These are phyloP conservation scores for Neospermospora avenae DNA, from an alignment of 2,329 filamentous ascomycete genomes.

Conservation along the genomic window DNA sequence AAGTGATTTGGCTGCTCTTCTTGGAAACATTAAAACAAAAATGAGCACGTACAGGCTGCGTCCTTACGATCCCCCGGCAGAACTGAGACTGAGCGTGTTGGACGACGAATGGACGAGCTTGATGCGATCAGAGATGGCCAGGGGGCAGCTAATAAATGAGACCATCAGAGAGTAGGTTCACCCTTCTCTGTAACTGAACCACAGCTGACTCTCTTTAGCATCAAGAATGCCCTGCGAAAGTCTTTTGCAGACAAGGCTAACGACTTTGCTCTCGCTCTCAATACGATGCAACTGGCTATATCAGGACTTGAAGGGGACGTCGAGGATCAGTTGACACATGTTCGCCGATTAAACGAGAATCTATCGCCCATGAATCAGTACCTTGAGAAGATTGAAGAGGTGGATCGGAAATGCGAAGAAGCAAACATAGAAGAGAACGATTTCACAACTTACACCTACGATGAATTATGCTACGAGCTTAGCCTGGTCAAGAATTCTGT, in stretches of 20 bases:
- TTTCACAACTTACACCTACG: constrained; percentile 98
- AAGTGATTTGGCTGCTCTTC: constrained; percentile 84
- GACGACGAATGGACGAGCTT: constrained; percentile 79
- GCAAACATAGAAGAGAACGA: constrained; percentile 99
- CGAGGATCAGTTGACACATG: constrained; percentile 88
- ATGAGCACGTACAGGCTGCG: constrained; percentile 89
- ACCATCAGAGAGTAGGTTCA: constrained; percentile 81
- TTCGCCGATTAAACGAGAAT: constrained; percentile 79
- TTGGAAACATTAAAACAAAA: constrained; percentile 99
- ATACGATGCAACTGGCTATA: constrained; percentile 91
- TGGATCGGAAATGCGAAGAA: constrained; percentile 88
- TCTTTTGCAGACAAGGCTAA: constrained; percentile 98
- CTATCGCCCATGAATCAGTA: constrained; percentile 88
- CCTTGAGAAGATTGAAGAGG: constrained; percentile 77
- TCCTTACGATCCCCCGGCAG: constrained; percentile 84
- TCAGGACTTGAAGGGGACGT: constrained; percentile 97
- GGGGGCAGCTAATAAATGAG: constrained; percentile 94
- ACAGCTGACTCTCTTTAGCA: constrained; percentile 45
- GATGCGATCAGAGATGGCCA: constrained; percentile 78
- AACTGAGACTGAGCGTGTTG: constrained; percentile 76
- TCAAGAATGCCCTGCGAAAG: constrained; percentile 90
- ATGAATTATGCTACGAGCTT: constrained; percentile 92
- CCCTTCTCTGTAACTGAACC: constrained; percentile 30
- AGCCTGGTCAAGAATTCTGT: constrained; percentile 88
- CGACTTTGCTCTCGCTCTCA: constrained; percentile 91